Evolutionary conservation across 2,329 filamentous ascomycete species (phyloP), one percentile per base, ranked within the genome.

Genomic region (Clathrospora elynae): DNA sequence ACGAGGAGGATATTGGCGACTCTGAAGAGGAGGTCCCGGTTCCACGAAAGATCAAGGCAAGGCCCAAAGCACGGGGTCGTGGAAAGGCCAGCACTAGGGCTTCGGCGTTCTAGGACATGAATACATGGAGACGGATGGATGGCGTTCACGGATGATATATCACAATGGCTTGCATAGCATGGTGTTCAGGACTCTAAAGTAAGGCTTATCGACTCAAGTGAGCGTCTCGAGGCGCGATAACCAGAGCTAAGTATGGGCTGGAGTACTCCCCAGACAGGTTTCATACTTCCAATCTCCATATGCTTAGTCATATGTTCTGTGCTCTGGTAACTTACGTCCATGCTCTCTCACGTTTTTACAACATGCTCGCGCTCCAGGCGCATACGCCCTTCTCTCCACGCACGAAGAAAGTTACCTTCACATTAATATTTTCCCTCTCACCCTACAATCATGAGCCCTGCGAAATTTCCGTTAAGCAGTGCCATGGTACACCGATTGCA

Each of bases 1-100:
- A 33, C 6, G 57, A 60, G 28, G 62, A 65, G 34, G 63, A 64
- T 23, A 56, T 66, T 12, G 58, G 46, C 2, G 49, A 48, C 10
- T 61, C 53, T 14, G 62, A 64, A 22, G 53, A 63, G 2, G 53
- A 57, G 24, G 55, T 56, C 10, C 52, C 52, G 13, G 51, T 32
- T 3, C 35, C 55, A 34, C 51, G 45, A 6, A 48, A 55, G 6
- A 53, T 47, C 19, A 64, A 59, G 45, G 53, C 47, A 2, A 56
- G 52, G 12, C 36, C 42, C 2, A 54, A 53, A 22, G 30, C 35
- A 4, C 46, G 36, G 17, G 53, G 55, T 23, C 50, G 53, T 31
- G 55, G 56, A 7, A 51, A 52, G 9, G 45, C 40, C 26, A 55
- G 38, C 19, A 40, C 42, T 25, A 45, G n/a, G 13, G 11, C 14